Conservation (phyloP, 2,329 filamentous ascomycete genomes). For the Neonectria punicea region DNA sequence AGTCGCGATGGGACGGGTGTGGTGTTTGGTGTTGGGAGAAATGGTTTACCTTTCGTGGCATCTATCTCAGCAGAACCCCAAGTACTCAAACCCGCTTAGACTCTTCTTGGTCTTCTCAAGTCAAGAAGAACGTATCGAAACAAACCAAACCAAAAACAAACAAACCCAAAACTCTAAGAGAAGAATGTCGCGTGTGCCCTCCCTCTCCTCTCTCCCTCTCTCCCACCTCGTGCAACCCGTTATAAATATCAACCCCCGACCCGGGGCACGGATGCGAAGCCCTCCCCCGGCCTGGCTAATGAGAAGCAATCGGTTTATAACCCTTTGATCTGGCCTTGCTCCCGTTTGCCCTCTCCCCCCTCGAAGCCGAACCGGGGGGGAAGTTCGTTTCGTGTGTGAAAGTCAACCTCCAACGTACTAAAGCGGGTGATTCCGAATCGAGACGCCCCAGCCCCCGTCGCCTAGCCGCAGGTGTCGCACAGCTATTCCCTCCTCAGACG, state of each 20-base stretch:
- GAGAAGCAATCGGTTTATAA: neutral
- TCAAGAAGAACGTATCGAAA: neutral
- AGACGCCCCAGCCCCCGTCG: neutral
- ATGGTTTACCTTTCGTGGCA: slow-evolving; percentile 23
- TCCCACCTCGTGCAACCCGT: neutral
- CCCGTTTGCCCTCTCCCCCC: neutral
- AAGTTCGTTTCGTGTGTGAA: neutral
- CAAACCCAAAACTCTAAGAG: too few species aligned
- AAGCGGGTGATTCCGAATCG: slow-evolving; percentile 15
- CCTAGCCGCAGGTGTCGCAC: neutral
- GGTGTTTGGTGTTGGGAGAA: neutral
- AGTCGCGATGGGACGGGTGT: neutral
- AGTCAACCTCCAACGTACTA: neutral
- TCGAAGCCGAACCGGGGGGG: too few species aligned
- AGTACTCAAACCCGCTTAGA: neutral
- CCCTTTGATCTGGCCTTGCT: neutral
- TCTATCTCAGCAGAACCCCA: slow-evolving; percentile 7
- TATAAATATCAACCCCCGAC: neutral
- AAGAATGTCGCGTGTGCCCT: too few species aligned
- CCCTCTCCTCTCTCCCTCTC: too few species aligned
- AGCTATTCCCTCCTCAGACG: slow-evolving; percentile 8
- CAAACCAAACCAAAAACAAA: too few species aligned
- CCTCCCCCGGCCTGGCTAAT: neutral
- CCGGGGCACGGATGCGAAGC: neutral
- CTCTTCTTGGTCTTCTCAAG: neutral